These are phyloP conservation scores for Volvox carteri DNA, from an alignment of 163 green algal genomes.

Conservation along the genomic window DNA sequence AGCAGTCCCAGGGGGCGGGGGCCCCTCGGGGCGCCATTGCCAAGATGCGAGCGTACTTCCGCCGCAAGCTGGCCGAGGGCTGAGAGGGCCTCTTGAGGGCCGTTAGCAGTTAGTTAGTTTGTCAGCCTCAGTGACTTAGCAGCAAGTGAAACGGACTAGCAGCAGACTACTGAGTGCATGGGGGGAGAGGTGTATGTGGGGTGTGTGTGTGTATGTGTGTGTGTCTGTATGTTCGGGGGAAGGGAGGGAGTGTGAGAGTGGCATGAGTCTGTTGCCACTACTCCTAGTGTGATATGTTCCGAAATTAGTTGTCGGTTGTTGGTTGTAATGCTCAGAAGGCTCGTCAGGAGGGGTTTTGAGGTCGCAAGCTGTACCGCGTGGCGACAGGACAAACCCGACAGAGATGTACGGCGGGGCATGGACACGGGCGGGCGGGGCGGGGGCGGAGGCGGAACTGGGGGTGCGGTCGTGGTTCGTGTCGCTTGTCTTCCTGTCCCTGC, in stretches of 20 bases:
- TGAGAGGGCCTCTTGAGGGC: neutral
- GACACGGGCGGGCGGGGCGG: neutral
- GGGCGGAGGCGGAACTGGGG: neutral
- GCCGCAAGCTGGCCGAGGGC: constrained; percentile 27
- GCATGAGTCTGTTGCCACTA: no score
- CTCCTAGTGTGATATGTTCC: no score
- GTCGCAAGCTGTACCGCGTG: no score
- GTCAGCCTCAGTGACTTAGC: neutral
- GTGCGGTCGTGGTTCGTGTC: no score
- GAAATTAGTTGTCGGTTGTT: no score
- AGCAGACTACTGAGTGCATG: neutral
- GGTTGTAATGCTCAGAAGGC: no score
- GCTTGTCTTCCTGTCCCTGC: no score
- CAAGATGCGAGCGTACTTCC: constrained; percentile 41
- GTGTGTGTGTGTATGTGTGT: neutral
- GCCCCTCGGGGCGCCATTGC: constrained; percentile 18
- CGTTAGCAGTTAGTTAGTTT: neutral
- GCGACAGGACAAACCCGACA: neutral
- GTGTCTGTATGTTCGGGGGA: neutral
- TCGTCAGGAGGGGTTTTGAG: no score
- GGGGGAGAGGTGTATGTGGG: neutral
- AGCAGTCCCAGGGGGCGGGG: no score
- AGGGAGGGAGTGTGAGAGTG: no score
- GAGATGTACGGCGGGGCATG: neutral
- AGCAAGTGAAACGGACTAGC: no score